A percentile compares a stretch with the other conserved stretches of the same genome.
Conservation (phyloP, 2,329 filamentous ascomycete species). For the Fusarium sp. region DNA sequence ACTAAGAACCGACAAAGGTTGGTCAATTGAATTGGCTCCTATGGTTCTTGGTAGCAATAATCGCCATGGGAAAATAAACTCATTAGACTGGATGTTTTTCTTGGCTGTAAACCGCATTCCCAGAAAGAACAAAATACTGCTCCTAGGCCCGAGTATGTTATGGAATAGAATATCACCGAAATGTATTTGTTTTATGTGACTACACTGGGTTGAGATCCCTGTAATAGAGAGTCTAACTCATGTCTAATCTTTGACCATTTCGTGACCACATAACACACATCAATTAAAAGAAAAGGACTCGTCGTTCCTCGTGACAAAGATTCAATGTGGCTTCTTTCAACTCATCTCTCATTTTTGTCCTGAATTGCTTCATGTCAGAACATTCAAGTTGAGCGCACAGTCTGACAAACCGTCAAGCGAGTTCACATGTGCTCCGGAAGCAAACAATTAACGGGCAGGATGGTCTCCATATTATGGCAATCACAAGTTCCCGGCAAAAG, state of each 20-base stretch:
- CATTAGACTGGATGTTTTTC: not conserved
- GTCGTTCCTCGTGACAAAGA: too few relatives aligned
- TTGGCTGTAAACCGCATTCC: not conserved
- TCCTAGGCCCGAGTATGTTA: not conserved
- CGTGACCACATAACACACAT: too few relatives aligned
- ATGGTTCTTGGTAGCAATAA: too few relatives aligned
- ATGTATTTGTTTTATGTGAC: not conserved
- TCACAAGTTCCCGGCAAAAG: not conserved
- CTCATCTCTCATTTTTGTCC: not conserved
- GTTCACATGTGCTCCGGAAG: not conserved
- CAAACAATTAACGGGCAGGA: not conserved
- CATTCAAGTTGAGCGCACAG: not conserved
- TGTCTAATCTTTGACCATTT: not conserved
- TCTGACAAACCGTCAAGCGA: not conserved
- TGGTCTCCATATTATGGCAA: not conserved
- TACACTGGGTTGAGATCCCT: not conserved
- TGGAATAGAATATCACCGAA: not conserved
- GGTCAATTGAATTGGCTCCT: too few relatives aligned
- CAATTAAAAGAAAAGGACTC: not conserved
- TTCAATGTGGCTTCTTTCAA: too few relatives aligned
- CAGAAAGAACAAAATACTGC: not conserved
- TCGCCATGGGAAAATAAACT: not conserved
- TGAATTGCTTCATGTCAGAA: not conserved
- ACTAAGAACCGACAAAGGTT: not conserved
- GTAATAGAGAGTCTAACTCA: not conserved